A percentile compares a stretch with the other conserved stretches of the same genome.
These are phyloP conservation scores for Polymyxa betae DNA, from an alignment of 208 protist species.

Conservation along the genomic window DNA sequence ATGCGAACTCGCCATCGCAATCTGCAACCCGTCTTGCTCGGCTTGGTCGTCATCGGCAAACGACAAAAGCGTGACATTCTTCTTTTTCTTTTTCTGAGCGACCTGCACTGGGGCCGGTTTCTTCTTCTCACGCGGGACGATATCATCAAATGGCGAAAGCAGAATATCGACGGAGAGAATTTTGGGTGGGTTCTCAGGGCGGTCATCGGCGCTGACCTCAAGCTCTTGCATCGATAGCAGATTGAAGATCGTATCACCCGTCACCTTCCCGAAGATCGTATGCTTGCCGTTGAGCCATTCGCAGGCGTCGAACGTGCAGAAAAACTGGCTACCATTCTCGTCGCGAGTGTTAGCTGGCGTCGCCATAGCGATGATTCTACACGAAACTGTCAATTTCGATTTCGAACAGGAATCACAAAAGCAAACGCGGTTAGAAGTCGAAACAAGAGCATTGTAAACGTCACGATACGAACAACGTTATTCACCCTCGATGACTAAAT, in stretches of 20 bases:
- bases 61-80: constrained; percentile 56
- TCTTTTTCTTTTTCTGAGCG: constrained; percentile 15
- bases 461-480: background rate
- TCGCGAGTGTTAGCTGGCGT: constrained; percentile 13
- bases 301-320: constrained; percentile 60
- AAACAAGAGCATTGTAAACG: background rate
- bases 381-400: background rate
- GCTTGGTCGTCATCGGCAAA: constrained; percentile 58
- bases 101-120: background rate
- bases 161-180: constrained; percentile 43
- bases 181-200: constrained; percentile 52
- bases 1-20: background rate
- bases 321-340: constrained; percentile 66
- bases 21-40: too few relatives aligned
- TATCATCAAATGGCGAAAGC: constrained; percentile 62
- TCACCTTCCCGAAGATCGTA: constrained; percentile 68
- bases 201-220: constrained; percentile 60
- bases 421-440: background rate
- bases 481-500: constrained; percentile 63
- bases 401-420: background rate
- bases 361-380: constrained; percentile 51
- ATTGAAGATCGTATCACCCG: constrained; percentile 67
- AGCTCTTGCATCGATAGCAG: constrained; percentile 60
- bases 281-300: constrained; percentile 66
- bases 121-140: constrained; percentile 52